Evolutionary conservation across 2,329 filamentous ascomycete species (phyloP).

Genomic region (Nectriaceae sp.): DNA sequence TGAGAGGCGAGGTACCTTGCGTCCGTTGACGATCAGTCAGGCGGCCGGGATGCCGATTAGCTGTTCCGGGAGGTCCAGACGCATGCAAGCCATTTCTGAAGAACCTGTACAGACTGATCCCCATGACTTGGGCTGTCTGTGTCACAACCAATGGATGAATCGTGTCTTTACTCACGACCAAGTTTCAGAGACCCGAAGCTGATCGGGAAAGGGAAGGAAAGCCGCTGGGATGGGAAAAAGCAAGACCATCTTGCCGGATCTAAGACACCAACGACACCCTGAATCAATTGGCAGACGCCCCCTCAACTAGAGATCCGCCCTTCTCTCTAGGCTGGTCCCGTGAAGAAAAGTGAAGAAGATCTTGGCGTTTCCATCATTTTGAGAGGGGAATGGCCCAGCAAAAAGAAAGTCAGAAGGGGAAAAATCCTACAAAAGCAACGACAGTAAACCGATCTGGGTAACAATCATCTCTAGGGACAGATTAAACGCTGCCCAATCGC

Average conservation of each 20-base stretch:
- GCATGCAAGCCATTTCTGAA: constrained; percentile 18
- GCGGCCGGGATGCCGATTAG: constrained; percentile 10
- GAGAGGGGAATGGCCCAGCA: not conserved
- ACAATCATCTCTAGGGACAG: constrained; percentile 1
- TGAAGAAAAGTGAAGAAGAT: constrained; percentile 2
- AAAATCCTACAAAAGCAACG: not conserved
- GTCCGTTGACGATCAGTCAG: constrained; percentile 16
- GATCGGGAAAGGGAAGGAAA: constrained; percentile 14
- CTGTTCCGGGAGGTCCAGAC: constrained; percentile 18
- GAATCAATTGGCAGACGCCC: constrained; percentile 12
- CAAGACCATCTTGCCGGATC: constrained; percentile 18
- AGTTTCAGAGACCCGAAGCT: constrained; percentile 17
- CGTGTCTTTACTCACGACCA: constrained; percentile 4
- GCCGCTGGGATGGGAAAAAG: constrained; percentile 12
- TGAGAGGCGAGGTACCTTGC: constrained; percentile 11
- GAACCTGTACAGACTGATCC: constrained; percentile 15
- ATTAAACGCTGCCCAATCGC: constrained; percentile 24
- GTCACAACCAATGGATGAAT: constrained; percentile 13
- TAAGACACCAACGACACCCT: constrained; percentile 10
- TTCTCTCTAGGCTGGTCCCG: not conserved
- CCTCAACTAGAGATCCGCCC: constrained; percentile 4
- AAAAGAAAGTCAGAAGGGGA: not conserved
- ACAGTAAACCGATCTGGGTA: not conserved
- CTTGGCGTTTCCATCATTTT: not conserved
- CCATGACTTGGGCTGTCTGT: constrained; percentile 10